Evolutionary conservation across 176 grass and related monocot species (phyloP), one percentile per base, ranked within the genome.

Genomic region (Paspalum vaginatum): DNA sequence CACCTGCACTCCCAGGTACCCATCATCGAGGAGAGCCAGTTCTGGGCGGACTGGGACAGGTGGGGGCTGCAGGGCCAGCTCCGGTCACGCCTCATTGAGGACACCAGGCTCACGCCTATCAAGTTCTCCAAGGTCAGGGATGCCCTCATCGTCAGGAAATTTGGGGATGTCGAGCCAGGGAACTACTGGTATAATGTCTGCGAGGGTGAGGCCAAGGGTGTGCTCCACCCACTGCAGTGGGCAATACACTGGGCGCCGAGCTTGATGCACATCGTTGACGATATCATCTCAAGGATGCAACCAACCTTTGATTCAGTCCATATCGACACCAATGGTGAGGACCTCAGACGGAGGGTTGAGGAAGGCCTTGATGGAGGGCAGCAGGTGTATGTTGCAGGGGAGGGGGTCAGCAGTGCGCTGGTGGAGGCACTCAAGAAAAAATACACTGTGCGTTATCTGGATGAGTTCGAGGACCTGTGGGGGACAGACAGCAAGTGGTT

Each of bases 181-280:
- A 94, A 91, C 80, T 97, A 97, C 64, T 94, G 95, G 91, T 92
- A 92, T 70, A 79, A 45, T 62, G 91, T 97, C 9, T 91, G 94
- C 10, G 89, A 97, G 45, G 91, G 87, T 11, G 80, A 90, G 20
- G 85, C 66, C 4, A 79, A 91, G 65, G 25, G 41, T 3, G 48
- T 86, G 42, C 76, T 91, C 22, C 68, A 12, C 27, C 83, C 74
- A 13, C 70, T 79, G 6, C 65, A 11, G 68, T n/a, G 12, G 10
- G 70, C 46, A 7, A 81, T 94, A 68, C 80, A 81, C 57, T 84
- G 72, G 75, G 80, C 89, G 0, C 89, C 80, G 16, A 86, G 89
- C 47, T 82, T 97, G 72, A 89, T 88, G 72, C 65, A 80, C 65
- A 94, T 92, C 59, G 91, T 89, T 11, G 70, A 86, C 6, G 76